These are phyloP conservation scores for Neoascochyta sp. DNA, from an alignment of 2,329 filamentous ascomycete genomes.

Conservation along the genomic window DNA sequence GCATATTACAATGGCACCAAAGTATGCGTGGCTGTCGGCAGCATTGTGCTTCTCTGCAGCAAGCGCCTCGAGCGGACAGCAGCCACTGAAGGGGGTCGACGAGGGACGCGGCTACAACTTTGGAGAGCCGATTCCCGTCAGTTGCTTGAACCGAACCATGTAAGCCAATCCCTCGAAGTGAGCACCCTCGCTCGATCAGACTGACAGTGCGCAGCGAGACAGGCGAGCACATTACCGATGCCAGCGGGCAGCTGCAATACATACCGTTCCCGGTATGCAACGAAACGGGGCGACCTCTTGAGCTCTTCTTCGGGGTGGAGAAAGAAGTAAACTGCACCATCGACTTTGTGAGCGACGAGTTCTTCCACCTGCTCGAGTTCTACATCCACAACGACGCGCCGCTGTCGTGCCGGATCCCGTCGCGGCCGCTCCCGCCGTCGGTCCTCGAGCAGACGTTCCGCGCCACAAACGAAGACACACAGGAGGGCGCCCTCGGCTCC, in stretches of 20 bases:
- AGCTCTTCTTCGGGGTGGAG: constrained; percentile 82
- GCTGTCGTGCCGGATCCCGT: constrained; percentile 82
- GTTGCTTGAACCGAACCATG: constrained; percentile 52
- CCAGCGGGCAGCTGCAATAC: constrained; percentile 80
- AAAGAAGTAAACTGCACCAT: constrained; percentile 80
- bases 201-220: constrained; percentile 60
- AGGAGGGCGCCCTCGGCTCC: constrained; percentile 35
- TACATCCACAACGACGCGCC: constrained; percentile 97
- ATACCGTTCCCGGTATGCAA: constrained; percentile 87
- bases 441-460: constrained; percentile 32
- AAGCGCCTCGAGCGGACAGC: constrained; percentile 41
- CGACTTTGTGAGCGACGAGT: constrained; percentile 68
- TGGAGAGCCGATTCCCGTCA: constrained; percentile 50
- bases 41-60: constrained; percentile 14
- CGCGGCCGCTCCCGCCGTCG: constrained; percentile 58
- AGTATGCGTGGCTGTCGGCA: too few species aligned
- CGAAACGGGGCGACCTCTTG: constrained; percentile 77
- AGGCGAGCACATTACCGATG: constrained; percentile 82
- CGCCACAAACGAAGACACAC: constrained; percentile 39
- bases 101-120: constrained; percentile 44
- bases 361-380: constrained; percentile 89
- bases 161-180: constrained; percentile 27
- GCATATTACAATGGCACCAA: too few species aligned
- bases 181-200: background rate
- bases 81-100: constrained; percentile 36